Conservation (phyloP, 139 green algal species). For the Zygnema circumcarinatum region DNA sequence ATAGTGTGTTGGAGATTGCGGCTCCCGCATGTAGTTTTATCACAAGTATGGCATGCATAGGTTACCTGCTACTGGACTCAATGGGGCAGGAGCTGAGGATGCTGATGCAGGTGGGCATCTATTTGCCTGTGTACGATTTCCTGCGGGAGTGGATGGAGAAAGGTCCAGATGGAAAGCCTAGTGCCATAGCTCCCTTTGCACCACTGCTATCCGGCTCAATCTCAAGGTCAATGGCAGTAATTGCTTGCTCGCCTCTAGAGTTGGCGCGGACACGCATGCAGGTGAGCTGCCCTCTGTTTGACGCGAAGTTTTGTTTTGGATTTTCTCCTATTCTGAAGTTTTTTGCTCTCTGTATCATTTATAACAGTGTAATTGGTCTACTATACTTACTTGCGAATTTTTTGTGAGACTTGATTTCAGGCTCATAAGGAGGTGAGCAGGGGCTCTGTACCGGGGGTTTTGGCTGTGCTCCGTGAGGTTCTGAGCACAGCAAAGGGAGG, state of each 20-base stretch:
- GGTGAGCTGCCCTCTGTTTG: slow-evolving; percentile 18
- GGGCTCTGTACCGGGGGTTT: neutral
- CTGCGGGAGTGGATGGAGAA: slow-evolving; percentile 65
- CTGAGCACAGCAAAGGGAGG: neutral
- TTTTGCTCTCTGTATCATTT: neutral
- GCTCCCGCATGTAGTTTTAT: too few species aligned
- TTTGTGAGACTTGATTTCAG: too few species aligned
- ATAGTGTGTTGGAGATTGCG: too few species aligned
- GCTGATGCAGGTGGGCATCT: slow-evolving; percentile 85
- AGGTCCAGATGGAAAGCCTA: neutral
- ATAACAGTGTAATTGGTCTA: neutral
- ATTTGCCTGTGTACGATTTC: slow-evolving; percentile 93
- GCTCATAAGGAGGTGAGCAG: neutral
- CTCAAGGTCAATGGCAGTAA: slow-evolving; percentile 50
- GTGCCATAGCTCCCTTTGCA: slow-evolving; percentile 12
- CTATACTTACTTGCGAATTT: too few species aligned
- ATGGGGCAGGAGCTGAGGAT: neutral
- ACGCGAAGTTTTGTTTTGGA: neutral
- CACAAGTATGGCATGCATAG: too few species aligned
- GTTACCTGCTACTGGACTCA: too few species aligned
- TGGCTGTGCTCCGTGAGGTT: neutral
- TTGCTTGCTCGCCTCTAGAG: slow-evolving; percentile 55
- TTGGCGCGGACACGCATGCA: slow-evolving; percentile 61
- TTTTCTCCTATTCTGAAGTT: neutral
- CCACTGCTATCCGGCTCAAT: slow-evolving; percentile 53